A percentile compares a stretch with the other conserved stretches of the same genome.
Conservation (phyloP, 2,329 filamentous ascomycete species). For the Sclerotiophoma versabilis region DNA sequence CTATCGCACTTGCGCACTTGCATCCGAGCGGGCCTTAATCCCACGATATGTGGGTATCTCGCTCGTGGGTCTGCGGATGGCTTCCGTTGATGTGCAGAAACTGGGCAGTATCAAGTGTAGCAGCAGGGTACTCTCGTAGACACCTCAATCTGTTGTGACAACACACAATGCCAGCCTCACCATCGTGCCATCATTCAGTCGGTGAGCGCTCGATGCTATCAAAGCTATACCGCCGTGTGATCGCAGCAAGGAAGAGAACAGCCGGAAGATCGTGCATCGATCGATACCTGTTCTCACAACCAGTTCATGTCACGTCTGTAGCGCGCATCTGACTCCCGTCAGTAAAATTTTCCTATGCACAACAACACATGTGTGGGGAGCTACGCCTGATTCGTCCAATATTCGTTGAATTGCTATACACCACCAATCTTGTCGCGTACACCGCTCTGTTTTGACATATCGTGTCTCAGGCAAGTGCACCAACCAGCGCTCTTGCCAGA, state of each 20-base stretch:
- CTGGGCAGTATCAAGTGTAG: conserved; percentile 13
- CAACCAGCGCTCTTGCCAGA: conserved; percentile 36
- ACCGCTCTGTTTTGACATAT: conserved; percentile 40
- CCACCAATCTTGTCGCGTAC: conserved; percentile 29
- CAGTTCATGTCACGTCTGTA: conserved; percentile 17
- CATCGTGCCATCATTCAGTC: conserved; percentile 14
- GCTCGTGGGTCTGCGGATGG: conserved; percentile 21
- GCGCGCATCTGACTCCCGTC: conserved; percentile 19
- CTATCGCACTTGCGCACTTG: conserved; percentile 28
- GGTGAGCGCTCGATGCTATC: conserved; percentile 11
- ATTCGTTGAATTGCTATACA: conserved; percentile 22
- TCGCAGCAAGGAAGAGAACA: conserved; percentile 17
- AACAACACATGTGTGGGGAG: conserved; percentile 20
- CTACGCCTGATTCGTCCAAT: conserved; percentile 15
- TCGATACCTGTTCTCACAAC: conserved; percentile 4
- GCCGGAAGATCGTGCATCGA: neutral
- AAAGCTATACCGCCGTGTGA: conserved; percentile 16
- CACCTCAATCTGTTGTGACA: conserved; percentile 9
- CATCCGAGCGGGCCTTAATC: conserved; percentile 10
- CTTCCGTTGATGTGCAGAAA: conserved; percentile 27
- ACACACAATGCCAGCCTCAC: conserved; percentile 13
- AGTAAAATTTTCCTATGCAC: conserved; percentile 31
- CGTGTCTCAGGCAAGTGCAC: conserved; percentile 28
- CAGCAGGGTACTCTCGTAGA: conserved; percentile 19
- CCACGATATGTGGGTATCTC: conserved; percentile 29